Percentiles rank a stretch among this genome's conserved stretches.
Conservation (phyloP, 1,139 yeast genomes). For the Nakaseomyces nivariensis region DNA sequence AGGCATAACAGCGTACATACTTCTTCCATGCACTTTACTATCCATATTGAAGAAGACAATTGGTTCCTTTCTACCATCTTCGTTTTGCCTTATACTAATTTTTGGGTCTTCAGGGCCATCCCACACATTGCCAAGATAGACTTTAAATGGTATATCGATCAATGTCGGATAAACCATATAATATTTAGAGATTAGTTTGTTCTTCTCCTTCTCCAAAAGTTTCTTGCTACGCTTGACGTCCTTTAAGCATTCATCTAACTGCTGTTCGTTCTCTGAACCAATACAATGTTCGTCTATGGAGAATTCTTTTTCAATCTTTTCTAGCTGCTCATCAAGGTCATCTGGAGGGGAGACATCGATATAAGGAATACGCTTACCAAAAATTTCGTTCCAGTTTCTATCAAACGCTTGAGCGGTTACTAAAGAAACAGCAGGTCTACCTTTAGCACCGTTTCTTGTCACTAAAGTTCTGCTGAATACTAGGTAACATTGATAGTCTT, state of each 20-base stretch:
- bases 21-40: constrained; percentile 13
- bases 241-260: not conserved
- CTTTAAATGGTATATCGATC: not conserved
- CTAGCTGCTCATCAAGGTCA: constrained; percentile 3
- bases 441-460: not conserved
- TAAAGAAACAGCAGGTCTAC: constrained; percentile 8
- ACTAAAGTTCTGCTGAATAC: constrained; percentile 12
- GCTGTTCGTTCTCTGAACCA: not conserved
- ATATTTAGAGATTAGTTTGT: not conserved
- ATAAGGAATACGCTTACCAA: constrained; percentile 12
- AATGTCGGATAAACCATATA: not conserved
- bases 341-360: constrained; percentile 10
- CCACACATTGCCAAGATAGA: not conserved
- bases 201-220: not conserved
- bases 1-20: not conserved
- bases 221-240: not conserved
- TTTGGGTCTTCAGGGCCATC: constrained; percentile 3
- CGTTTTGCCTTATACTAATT: not conserved
- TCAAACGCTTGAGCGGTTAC: constrained; percentile 17
- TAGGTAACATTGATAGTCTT: constrained; percentile 13
- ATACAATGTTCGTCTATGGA: not conserved
- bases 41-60: constrained; percentile 9
- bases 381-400: constrained; percentile 16
- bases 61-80: constrained; percentile 5
- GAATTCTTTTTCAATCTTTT: not conserved